Base-by-base conservation (phyloP, 2,329 filamentous ascomycete genomes). In the Celoporthe dispersa region DNA sequence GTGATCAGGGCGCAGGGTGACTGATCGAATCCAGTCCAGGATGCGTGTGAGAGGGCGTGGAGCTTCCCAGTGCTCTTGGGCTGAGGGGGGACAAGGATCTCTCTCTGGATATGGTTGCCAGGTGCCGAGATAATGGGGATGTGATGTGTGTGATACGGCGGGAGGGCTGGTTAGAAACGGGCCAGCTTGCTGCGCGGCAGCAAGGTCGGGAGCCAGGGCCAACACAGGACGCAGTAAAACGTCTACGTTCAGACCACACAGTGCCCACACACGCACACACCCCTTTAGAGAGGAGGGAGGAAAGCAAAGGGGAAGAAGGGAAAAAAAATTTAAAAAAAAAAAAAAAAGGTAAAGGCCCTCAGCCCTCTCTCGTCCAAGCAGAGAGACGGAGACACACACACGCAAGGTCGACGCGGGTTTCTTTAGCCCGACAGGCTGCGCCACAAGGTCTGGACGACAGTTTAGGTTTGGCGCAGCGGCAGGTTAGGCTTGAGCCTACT, bases 401-500 rank as follows among this genome's bases (percentile, higher is more conserved):
- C 22, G 11, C 44, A 48, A 16, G 14, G n/a, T 55, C 51, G 51
- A 55, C 51, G 51, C 51, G 51, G 51, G 51, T 28, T 3, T n/a
- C 44, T 48, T n/a, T 48, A 48, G 44, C 44, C 22, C 44, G 44
- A n/a, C 22, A 48, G n/a, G 22, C n/a, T 55, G 51, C 51, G 51
- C 51, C 28, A 60, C 57, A 60, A 37, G 14, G 55, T 35, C 31
- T 31, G 5, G 57, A 35, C 31, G 57, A 60, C 51, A 55, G 14
- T 55, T 55, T 37, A 60, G 57, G 31, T n/a, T 37, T 60, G 57
- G 28, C 28, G 57, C 28, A 60, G 57, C 16, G 22, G 44, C 39
- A 68, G 57, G 48, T 62, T 66, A 68, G 64, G 61, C 67, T 65
- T 65, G 67, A 68, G 60, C 67, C 61, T 68, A 62, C 61, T 68